These are phyloP conservation scores for Monosporascus cannonballus DNA, from an alignment of 2,329 filamentous ascomycete genomes.

Conservation along the genomic window DNA sequence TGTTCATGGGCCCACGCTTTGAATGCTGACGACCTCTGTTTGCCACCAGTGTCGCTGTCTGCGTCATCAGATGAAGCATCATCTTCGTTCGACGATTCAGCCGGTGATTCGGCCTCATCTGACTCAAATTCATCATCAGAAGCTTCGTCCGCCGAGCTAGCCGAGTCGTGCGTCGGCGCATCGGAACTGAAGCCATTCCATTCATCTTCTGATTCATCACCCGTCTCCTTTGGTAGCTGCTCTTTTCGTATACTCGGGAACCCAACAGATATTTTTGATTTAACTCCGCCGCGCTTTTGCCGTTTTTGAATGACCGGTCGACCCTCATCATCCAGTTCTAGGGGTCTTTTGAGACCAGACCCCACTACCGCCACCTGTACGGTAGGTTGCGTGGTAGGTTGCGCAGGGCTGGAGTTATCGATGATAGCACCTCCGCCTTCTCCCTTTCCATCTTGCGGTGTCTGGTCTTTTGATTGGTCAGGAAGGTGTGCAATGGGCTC, in stretches of 20 bases:
- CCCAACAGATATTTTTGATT: slow-evolving; percentile 45
- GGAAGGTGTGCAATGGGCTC: slow-evolving; percentile 24
- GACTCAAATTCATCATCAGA: slow-evolving; percentile 1
- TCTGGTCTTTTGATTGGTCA: slow-evolving; percentile 12
- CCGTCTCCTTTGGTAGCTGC: slow-evolving; percentile 3
- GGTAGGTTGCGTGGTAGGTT: slow-evolving; percentile 1
- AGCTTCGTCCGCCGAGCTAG: slow-evolving; percentile 14
- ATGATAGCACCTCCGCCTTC: not conserved
- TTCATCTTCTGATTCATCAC: slow-evolving; percentile 36
- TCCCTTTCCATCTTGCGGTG: not conserved
- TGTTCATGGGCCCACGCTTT: slow-evolving; percentile 89
- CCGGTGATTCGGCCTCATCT: slow-evolving; percentile 20
- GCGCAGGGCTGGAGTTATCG: not conserved
- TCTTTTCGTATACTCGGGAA: slow-evolving; percentile 23
- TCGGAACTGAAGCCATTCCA: slow-evolving; percentile 59
- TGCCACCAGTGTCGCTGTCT: slow-evolving; percentile 25
- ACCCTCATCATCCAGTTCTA: slow-evolving; percentile 74
- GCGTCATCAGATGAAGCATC: slow-evolving; percentile 27
- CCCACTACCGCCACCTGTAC: slow-evolving; percentile 40
- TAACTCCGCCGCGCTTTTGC: slow-evolving; percentile 62
- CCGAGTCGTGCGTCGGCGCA: slow-evolving; percentile 19
- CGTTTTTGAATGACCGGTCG: slow-evolving; percentile 77
- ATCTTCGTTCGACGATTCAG: slow-evolving; percentile 24
- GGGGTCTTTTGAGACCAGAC: slow-evolving; percentile 77
- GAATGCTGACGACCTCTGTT: slow-evolving; percentile 60